Conservation (phyloP, 1,139 yeast species). For the Debaryomyces coudertii region DNA sequence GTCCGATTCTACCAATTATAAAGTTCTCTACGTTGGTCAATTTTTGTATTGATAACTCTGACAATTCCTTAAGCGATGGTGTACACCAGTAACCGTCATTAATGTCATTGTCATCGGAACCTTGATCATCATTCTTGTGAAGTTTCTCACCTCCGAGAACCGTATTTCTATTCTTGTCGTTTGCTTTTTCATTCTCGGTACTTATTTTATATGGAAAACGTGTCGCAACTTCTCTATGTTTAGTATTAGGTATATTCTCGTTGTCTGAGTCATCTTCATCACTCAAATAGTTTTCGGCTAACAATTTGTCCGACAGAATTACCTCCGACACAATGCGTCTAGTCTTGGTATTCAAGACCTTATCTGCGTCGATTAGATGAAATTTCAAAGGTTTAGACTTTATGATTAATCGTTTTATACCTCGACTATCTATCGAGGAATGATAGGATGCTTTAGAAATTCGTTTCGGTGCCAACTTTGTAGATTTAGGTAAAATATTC, state of each 20-base stretch:
- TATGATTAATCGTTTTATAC: slow-evolving; percentile 41
- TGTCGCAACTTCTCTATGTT: slow-evolving; percentile 11
- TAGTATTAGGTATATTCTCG: slow-evolving; percentile 17
- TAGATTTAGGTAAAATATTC: slow-evolving; percentile 15
- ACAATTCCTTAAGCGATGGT: slow-evolving; percentile 64
- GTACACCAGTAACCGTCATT: slow-evolving; percentile 76
- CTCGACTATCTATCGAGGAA: slow-evolving; percentile 20
- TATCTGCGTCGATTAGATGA: slow-evolving; percentile 49
- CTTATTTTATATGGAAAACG: slow-evolving; percentile 22
- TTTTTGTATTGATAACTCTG: slow-evolving; percentile 49
- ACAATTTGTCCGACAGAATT: slow-evolving; percentile 20
- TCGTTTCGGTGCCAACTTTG: slow-evolving; percentile 18
- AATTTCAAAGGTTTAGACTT: slow-evolving; percentile 47
- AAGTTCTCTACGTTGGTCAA: slow-evolving; percentile 65
- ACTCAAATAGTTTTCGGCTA: slow-evolving; percentile 17
- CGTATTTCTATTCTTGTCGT: background rate
- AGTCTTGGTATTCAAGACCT: slow-evolving; percentile 39
- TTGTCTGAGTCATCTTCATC: slow-evolving; percentile 27
- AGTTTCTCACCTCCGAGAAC: slow-evolving; percentile 13
- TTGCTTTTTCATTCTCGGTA: slow-evolving; percentile 5
- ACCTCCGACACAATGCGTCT: slow-evolving; percentile 32
- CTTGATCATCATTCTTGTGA: background rate
- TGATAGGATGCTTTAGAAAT: slow-evolving; percentile 18
- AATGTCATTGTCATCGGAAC: slow-evolving; percentile 1
- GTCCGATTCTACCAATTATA: slow-evolving; percentile 73